Evolutionary conservation across 2,329 filamentous ascomycete species (phyloP).

Genomic region (Leptographium procerum): DNA sequence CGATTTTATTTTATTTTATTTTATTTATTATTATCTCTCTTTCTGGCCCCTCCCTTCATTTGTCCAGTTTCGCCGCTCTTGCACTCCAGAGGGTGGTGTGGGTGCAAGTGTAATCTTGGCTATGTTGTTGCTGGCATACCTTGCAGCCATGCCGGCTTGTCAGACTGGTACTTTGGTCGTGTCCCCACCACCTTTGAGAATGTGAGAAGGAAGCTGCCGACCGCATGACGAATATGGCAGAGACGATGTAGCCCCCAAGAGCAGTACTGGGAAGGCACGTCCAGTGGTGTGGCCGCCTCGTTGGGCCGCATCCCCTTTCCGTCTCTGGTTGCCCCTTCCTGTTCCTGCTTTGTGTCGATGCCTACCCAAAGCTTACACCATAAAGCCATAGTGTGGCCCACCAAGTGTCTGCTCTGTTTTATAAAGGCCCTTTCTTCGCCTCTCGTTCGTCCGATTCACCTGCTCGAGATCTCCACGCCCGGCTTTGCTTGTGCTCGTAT

Average conservation of each 20-base stretch:
- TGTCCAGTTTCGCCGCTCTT: neutral
- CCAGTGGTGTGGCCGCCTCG: conserved; percentile 1
- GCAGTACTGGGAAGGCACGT: neutral
- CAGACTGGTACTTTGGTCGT: too few relatives aligned
- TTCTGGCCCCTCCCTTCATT: neutral
- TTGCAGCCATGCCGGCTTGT: neutral
- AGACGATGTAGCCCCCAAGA: neutral
- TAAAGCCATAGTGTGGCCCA: neutral
- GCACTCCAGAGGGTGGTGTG: neutral
- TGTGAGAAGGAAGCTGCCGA: neutral
- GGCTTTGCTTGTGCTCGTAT: neutral
- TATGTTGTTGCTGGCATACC: neutral
- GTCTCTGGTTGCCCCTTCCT: neutral
- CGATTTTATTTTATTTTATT: neutral
- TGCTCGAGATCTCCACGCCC: neutral
- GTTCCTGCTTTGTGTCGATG: neutral
- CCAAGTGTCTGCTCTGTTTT: neutral
- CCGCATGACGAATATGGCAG: neutral
- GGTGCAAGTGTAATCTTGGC: neutral
- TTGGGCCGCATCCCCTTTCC: conserved; percentile 1
- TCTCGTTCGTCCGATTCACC: conserved; percentile 3
- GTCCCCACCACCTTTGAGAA: neutral
- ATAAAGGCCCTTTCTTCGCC: neutral
- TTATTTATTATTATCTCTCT: too few relatives aligned
- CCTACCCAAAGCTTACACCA: neutral